Percentiles rank a stretch among this genome's conserved stretches.
Evolutionary conservation across 805 yeast genomes (phyloP).

Genomic region (Millerago galiae): DNA sequence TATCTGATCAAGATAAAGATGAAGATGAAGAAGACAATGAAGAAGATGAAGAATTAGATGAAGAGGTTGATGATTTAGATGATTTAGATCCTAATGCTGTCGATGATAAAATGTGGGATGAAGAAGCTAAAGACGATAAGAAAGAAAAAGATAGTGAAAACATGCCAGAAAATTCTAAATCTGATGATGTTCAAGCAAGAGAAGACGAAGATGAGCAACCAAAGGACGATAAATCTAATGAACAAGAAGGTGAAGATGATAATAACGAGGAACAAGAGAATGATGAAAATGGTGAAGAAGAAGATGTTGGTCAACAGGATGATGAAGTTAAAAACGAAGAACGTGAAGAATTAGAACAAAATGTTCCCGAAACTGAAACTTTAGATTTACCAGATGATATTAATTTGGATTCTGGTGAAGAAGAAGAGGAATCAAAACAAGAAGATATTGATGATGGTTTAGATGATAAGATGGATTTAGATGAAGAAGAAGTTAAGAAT

Average conservation of each 20-base stretch:
- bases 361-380: slow-evolving; percentile 79
- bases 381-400: slow-evolving; percentile 90
- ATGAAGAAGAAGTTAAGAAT: slow-evolving; percentile 28
- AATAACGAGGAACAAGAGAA: slow-evolving; percentile 58
- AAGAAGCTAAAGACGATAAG: slow-evolving; percentile 67
- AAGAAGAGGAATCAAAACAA: slow-evolving; percentile 42
- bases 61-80: slow-evolving; percentile 82
- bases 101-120: slow-evolving; percentile 98
- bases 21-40: slow-evolving; percentile 48
- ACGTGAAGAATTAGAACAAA: slow-evolving; percentile 56
- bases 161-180: slow-evolving; percentile 49
- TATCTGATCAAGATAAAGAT: slow-evolving; percentile 57
- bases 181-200: slow-evolving; percentile 37
- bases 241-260: slow-evolving; percentile 33
- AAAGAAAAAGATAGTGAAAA: slow-evolving; percentile 81
- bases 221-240: slow-evolving; percentile 28
- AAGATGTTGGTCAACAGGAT: slow-evolving; percentile 78
- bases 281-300: slow-evolving; percentile 51
- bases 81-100: slow-evolving; percentile 91
- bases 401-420: slow-evolving; percentile 78
- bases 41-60: slow-evolving; percentile 71
- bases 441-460: slow-evolving; percentile 31
- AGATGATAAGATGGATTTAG: slow-evolving; percentile 41
- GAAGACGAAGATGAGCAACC: slow-evolving; percentile 31
- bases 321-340: slow-evolving; percentile 65